Evolutionary conservation across 2,329 filamentous ascomycete genomes (phyloP), one percentile per base, ranked within the genome.

Genomic region (Aspergillus fijiensis): DNA sequence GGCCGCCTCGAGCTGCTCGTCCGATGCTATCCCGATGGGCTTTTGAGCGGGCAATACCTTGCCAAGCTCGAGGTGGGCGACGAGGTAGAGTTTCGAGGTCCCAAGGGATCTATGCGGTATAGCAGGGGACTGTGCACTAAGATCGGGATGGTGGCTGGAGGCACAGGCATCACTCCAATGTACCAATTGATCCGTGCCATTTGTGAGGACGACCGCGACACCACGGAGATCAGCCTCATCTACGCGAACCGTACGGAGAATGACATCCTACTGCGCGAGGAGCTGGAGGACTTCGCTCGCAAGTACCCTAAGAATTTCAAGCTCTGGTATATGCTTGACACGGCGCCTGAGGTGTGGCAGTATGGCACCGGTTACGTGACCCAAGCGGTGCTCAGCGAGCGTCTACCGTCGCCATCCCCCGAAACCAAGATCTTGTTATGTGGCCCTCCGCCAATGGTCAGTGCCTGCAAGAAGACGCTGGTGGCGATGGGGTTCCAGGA

Each of bases 161-260:
- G 75, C 4, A 76, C 74, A 11, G 73, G 73, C 0, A 76, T 72
- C 35, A 76, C 84, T 1, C 84, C 84, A 2, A 84, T 85, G 81
- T 85, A 80, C 69, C 85, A 88, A 67, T 72, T 89, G 6, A 87
- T 88, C 67, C 82, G 85, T 4, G 84, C 85, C 49, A 86, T 88
- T 58, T 86, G 84, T 66, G 85, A 87, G 67, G 82, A 88, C 57
- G 76, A 81, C n/a, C 74, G 72, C 6, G 87, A 89, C 62, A 77
- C 76, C 1, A 88, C 87, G 0, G 72, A 84, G 63, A 71, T 88
- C 48, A 82, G 76, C 49, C 74, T 89, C 4, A 71, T 89, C 31
- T 87, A 87, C 61, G 86, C 84, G 31, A 88, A 87, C 71, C 77
- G 81, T 1, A 79, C 77, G 0, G 84, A 87, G 64, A 77, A 77